Evolutionary conservation across 768 basidiomycete genomes (phyloP).

Genomic region (Suillus americanus): DNA sequence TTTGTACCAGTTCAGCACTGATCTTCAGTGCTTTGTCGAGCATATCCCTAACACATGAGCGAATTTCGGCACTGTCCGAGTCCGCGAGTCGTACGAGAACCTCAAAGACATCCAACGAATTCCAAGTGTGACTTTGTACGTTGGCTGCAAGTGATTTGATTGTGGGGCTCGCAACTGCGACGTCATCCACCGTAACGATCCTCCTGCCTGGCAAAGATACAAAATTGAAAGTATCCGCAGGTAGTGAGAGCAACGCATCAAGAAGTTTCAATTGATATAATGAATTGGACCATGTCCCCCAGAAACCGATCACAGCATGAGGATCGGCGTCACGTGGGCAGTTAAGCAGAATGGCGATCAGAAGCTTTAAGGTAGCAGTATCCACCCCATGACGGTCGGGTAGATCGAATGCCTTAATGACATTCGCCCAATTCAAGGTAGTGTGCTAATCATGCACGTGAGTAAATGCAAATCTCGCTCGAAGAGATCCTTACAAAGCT

Average conservation of each 20-base stretch:
- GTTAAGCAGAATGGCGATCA: slow-evolving; percentile 85
- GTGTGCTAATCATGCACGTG: slow-evolving; percentile 47
- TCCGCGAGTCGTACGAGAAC: slow-evolving; percentile 80
- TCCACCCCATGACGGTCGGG: slow-evolving; percentile 83
- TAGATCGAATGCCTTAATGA: slow-evolving; percentile 86
- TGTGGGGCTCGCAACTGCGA: slow-evolving; percentile 81
- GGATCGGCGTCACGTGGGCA: slow-evolving; percentile 73
- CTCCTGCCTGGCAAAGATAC: slow-evolving; percentile 80
- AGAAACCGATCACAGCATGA: slow-evolving; percentile 84
- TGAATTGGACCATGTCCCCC: slow-evolving; percentile 83
- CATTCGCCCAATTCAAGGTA: slow-evolving; percentile 73
- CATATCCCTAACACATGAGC: slow-evolving; percentile 82
- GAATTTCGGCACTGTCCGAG: slow-evolving; percentile 68
- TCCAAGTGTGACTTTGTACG: slow-evolving; percentile 93
- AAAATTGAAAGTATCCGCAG: slow-evolving; percentile 91
- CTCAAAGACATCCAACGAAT: slow-evolving; percentile 87
- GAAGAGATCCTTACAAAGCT: slow-evolving; percentile 60
- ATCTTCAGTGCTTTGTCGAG: slow-evolving; percentile 92
- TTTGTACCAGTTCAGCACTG: slow-evolving; percentile 90
- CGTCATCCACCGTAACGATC: slow-evolving; percentile 88
- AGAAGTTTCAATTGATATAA: slow-evolving; percentile 84
- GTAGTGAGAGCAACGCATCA: slow-evolving; percentile 84
- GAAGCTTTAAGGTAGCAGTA: slow-evolving; percentile 83
- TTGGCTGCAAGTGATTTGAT: slow-evolving; percentile 89
- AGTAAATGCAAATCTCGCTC: slow-evolving; percentile 5